Percentiles rank a stretch among this genome's conserved stretches.
phyloP scores from a whole-genome alignment of 768 basidiomycete species.

The Termitomyces sp. region DNA sequence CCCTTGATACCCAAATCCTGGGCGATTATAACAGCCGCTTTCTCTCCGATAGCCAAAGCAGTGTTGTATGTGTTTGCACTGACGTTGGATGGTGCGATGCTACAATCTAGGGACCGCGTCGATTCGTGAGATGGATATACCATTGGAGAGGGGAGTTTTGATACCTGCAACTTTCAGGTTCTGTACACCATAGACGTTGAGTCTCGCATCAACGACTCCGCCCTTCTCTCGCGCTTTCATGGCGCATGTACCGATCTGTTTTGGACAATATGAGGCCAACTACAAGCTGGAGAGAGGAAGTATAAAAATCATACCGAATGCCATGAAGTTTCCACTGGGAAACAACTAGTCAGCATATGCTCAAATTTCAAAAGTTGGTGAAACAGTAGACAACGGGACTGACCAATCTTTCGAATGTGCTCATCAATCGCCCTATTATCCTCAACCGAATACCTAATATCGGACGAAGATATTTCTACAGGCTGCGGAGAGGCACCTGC shows the following conservation, averaged over 20 bases:
- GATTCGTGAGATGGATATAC: background rate
- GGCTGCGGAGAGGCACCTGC: slow-evolving; percentile 19
- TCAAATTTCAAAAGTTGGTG: background rate
- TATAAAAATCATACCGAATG: slow-evolving; percentile 38
- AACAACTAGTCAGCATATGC: background rate
- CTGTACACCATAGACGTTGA: slow-evolving; percentile 57
- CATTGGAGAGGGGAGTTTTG: background rate
- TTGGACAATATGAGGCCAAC: background rate
- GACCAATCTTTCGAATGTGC: slow-evolving; percentile 27
- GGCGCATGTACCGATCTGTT: slow-evolving; percentile 57
- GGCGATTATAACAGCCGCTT: slow-evolving; percentile 54
- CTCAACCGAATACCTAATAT: slow-evolving; percentile 33
- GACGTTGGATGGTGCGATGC: slow-evolving; percentile 34
- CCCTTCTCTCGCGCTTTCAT: slow-evolving; percentile 56
- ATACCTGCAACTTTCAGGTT: slow-evolving; percentile 56
- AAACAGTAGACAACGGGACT: slow-evolving; percentile 4
- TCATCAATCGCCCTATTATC: slow-evolving; percentile 38
- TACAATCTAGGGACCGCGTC: slow-evolving; percentile 23
- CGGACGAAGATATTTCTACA: slow-evolving; percentile 25
- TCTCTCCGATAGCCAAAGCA: slow-evolving; percentile 50
- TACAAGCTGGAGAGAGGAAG: background rate
- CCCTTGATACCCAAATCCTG: slow-evolving; percentile 37
- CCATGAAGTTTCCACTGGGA: slow-evolving; percentile 35
- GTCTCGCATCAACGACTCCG: slow-evolving; percentile 57
- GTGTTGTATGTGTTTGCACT: slow-evolving; percentile 38